phyloP scores from a whole-genome alignment of 306 rosid species.

The Geum urbanum region DNA sequence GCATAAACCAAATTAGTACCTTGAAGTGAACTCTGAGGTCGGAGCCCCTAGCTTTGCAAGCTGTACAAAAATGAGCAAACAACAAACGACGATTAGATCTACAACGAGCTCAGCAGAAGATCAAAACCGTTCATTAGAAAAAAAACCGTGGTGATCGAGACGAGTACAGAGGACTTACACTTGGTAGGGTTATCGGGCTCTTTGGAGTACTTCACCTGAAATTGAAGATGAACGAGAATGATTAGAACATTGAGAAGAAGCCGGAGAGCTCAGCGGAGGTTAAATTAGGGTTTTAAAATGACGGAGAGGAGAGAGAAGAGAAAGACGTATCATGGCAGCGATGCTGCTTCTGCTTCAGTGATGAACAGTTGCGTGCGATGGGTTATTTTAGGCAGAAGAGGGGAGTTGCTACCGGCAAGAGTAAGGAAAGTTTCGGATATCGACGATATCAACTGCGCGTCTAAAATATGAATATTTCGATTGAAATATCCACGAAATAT shows the following conservation, averaged over 20 bases:
- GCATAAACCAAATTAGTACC: too few relatives aligned
- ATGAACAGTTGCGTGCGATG: neutral
- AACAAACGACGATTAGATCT: neutral
- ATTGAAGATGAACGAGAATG: neutral
- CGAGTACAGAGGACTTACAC: conserved; percentile 28
- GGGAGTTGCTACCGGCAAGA: too few relatives aligned
- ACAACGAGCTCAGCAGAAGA: neutral
- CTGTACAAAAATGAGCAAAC: conserved; percentile 49
- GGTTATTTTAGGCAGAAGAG: too few relatives aligned
- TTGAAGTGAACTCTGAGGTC: conserved; percentile 93
- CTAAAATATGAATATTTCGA: too few relatives aligned
- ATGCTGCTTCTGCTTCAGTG: too few relatives aligned
- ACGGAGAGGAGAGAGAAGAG: too few relatives aligned
- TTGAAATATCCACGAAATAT: too few relatives aligned
- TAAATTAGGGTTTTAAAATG: too few relatives aligned
- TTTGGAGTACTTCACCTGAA: conserved; percentile 90
- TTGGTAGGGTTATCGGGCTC: conserved; percentile 89
- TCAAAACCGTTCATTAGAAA: too few relatives aligned
- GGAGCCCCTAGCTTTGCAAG: conserved; percentile 93
- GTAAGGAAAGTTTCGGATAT: too few relatives aligned
- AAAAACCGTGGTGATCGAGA: neutral
- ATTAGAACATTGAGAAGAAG: neutral
- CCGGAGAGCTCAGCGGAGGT: neutral
- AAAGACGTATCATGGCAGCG: conserved; percentile 75
- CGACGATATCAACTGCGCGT: too few relatives aligned